phyloP scores from a whole-genome alignment of 352 stramenopile species.

The Pythium brassicae region DNA sequence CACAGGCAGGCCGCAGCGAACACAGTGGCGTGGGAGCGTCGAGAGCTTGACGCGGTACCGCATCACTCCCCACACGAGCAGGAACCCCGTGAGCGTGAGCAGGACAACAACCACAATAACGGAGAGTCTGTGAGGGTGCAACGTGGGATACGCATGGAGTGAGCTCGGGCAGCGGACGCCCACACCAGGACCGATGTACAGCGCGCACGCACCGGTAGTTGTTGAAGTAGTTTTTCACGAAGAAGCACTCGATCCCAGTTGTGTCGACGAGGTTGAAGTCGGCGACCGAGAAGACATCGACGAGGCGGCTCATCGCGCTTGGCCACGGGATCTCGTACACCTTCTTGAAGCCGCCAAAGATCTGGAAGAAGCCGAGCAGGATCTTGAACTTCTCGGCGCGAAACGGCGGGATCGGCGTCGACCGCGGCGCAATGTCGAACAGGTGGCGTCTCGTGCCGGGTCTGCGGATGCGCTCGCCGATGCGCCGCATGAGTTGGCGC shows the following conservation, averaged over 20 bases:
- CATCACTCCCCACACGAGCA: constrained; percentile 47
- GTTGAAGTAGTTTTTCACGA: constrained; percentile 56
- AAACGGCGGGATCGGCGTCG: constrained; percentile 22
- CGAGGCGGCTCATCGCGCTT: constrained; percentile 43
- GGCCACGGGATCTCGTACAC: constrained; percentile 74
- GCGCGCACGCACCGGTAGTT: constrained; percentile 36
- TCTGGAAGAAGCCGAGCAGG: constrained; percentile 69
- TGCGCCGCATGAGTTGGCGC: constrained; percentile 6
- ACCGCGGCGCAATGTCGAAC: constrained; percentile 36
- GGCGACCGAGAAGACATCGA: constrained; percentile 64
- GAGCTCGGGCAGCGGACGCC: neutral
- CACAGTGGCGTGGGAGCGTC: constrained; percentile 51
- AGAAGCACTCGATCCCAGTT: constrained; percentile 61
- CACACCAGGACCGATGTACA: neutral
- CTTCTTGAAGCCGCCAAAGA: constrained; percentile 70
- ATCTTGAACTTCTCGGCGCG: constrained; percentile 79
- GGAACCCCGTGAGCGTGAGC: constrained; percentile 24
- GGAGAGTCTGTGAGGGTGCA: constrained; percentile 24
- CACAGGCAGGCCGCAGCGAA: constrained; percentile 51
- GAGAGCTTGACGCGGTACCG: constrained; percentile 54
- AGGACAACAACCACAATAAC: constrained; percentile 37
- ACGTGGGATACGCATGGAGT: neutral
- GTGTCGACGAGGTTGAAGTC: constrained; percentile 71
- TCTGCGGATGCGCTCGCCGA: constrained; percentile 5
- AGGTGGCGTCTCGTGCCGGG: constrained; percentile 3